phyloP scores from a whole-genome alignment of 331 rosid genomes.

The Saraca asoca region DNA sequence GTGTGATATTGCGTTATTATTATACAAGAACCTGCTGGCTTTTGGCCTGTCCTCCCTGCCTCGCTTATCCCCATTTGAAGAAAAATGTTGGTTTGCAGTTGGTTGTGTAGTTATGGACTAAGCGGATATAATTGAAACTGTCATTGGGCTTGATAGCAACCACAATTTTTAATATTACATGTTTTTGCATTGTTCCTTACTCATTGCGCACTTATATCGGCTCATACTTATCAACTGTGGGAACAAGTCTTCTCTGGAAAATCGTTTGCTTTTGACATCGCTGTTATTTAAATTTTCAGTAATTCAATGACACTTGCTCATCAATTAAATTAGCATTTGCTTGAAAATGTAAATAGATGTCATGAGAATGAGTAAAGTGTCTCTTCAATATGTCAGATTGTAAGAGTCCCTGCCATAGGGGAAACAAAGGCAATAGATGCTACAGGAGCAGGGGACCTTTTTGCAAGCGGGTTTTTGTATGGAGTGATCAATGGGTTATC shows the following conservation, averaged over 20 bases:
- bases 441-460: conserved; percentile 98
- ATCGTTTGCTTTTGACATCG: conserved; percentile 8
- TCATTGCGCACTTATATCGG: no score
- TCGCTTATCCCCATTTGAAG: no score
- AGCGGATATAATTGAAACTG: no score
- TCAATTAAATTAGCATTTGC: conserved; percentile 1
- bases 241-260: neutral
- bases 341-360: neutral
- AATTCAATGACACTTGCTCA: conserved; percentile 29
- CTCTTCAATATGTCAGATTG: conserved; percentile 50
- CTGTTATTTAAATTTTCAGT: neutral
- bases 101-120: no score
- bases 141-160: no score
- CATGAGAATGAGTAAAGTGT: conserved; percentile 6
- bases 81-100: no score
- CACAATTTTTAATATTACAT: neutral
- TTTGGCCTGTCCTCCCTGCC: neutral
- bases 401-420: conserved; percentile 75
- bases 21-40: neutral
- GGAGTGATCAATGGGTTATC: conserved; percentile 81
- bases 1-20: neutral
- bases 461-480: conserved; percentile 91
- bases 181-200: neutral
- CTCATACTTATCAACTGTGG: neutral
- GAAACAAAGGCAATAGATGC: conserved; percentile 76